Conservation (phyloP, 129 eudicot genomes). For the Calendula officinalis region DNA sequence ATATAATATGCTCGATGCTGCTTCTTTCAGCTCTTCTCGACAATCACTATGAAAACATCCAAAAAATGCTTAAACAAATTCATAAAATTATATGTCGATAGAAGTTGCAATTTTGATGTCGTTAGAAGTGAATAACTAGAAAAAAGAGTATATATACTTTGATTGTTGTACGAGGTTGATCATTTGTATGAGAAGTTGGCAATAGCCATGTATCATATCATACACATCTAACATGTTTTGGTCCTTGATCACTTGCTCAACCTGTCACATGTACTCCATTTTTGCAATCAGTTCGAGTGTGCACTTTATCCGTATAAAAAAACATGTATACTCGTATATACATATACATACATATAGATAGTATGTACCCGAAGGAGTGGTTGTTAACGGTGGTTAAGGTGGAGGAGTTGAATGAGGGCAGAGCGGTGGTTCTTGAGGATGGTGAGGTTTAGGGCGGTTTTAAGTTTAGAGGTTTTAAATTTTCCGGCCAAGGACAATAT, state of each 20-base stretch:
- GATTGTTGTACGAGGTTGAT: slow-evolving; percentile 54
- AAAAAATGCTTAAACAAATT: neutral
- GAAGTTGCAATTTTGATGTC: neutral
- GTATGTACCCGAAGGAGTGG: slow-evolving; percentile 71
- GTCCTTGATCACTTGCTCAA: slow-evolving; percentile 91
- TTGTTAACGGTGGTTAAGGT: slow-evolving; percentile 51
- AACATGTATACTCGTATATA: neutral
- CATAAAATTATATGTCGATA: neutral
- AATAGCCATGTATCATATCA: slow-evolving; percentile 56
- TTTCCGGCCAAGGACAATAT: slow-evolving; percentile 60
- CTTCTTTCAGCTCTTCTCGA: slow-evolving; percentile 80
- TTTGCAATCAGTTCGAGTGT: neutral
- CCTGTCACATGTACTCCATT: slow-evolving; percentile 29
- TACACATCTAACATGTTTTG: slow-evolving; percentile 75
- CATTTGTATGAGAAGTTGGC: slow-evolving; percentile 54
- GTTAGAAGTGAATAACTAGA: slow-evolving; percentile 1
- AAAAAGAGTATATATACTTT: slow-evolving; percentile 38
- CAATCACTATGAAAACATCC: slow-evolving; percentile 32
- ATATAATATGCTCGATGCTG: slow-evolving; percentile 52
- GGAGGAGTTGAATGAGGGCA: slow-evolving; percentile 65
- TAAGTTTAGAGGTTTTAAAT: slow-evolving; percentile 54
- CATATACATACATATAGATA: neutral
- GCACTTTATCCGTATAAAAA: neutral
- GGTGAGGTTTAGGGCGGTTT: slow-evolving; percentile 39
- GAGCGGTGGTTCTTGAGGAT: slow-evolving; percentile 66